phyloP scores from a whole-genome alignment of 495 filamentous ascomycete species.

The Mycothermus thermophilus region DNA sequence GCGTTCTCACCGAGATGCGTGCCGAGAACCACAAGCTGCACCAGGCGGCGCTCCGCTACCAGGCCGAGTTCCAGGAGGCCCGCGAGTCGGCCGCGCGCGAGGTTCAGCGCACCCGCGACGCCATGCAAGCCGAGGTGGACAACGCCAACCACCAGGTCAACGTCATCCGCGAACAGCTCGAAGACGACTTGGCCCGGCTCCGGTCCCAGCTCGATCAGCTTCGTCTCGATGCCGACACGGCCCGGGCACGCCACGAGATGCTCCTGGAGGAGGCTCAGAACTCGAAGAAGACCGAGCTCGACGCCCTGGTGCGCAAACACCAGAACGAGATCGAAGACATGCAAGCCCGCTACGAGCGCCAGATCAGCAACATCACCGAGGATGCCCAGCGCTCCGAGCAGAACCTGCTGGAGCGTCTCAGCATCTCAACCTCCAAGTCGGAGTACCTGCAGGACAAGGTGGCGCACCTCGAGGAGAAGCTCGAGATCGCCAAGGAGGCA shows the following conservation, averaged over 20 bases:
- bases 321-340: constrained; percentile 57
- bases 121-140: constrained; percentile 70
- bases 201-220: constrained; percentile 57
- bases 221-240: constrained; percentile 57
- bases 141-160: constrained; percentile 72
- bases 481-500: constrained; percentile 81
- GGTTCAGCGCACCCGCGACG: constrained; percentile 58
- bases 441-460: constrained; percentile 71
- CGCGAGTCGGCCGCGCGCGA: constrained; percentile 62
- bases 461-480: constrained; percentile 64
- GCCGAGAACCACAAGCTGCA: constrained; percentile 55
- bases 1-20: constrained; percentile 47
- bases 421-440: constrained; percentile 63
- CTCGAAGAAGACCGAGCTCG: constrained; percentile 47
- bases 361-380: constrained; percentile 54
- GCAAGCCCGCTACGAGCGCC: constrained; percentile 56
- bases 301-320: constrained; percentile 54
- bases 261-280: constrained; percentile 61
- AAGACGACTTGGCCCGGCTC: constrained; percentile 53
- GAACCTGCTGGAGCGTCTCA: constrained; percentile 55
- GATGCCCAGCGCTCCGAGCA: constrained; percentile 57
- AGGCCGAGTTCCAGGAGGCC: constrained; percentile 72
- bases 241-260: constrained; percentile 58
- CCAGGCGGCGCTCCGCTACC: constrained; percentile 50
- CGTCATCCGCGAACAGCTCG: constrained; percentile 60